These are phyloP conservation scores for Ajuga reptans DNA, from an alignment of 305 asterid species.

Conservation along the genomic window DNA sequence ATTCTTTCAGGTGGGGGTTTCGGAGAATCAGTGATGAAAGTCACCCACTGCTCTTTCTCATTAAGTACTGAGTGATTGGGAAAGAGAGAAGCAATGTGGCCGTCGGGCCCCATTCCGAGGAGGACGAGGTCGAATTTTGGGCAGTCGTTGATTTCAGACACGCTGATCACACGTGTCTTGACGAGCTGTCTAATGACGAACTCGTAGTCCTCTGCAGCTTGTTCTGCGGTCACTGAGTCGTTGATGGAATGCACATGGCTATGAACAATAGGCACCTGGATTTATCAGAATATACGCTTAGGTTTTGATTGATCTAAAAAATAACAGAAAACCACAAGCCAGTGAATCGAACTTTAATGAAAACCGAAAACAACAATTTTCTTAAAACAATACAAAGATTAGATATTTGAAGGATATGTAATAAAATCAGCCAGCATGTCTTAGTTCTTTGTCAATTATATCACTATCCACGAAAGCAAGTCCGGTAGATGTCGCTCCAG, in stretches of 20 bases:
- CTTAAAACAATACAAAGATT: not conserved
- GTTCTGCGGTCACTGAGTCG: conserved; percentile 64
- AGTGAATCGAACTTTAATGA: not conserved
- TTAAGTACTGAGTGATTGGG: conserved; percentile 52
- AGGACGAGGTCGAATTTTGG: conserved; percentile 88
- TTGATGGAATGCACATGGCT: conserved; percentile 76
- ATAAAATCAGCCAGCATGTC: not conserved
- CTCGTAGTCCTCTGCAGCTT: conserved; percentile 79
- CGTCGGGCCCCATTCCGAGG: conserved; percentile 88
- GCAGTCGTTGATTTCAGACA: conserved; percentile 66
- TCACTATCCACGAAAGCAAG: not conserved
- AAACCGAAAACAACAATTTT: not conserved
- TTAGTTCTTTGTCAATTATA: not conserved
- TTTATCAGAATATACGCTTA: not conserved
- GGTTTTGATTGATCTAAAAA: not conserved
- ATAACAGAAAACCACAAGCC: not conserved
- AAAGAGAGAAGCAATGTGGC: conserved; percentile 81
- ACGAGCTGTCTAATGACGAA: conserved; percentile 77
- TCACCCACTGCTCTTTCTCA: conserved; percentile 75
- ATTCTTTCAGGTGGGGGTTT: conserved; percentile 87
- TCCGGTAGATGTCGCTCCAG: not conserved
- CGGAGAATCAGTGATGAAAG: conserved; percentile 77
- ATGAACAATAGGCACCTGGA: conserved; percentile 71
- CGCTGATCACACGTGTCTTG: conserved; percentile 64
- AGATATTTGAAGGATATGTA: not conserved